A percentile compares a stretch with the other conserved stretches of the same genome.
Evolutionary conservation across 2,329 filamentous ascomycete genomes (phyloP).

Genomic region (Fusarium sp.): DNA sequence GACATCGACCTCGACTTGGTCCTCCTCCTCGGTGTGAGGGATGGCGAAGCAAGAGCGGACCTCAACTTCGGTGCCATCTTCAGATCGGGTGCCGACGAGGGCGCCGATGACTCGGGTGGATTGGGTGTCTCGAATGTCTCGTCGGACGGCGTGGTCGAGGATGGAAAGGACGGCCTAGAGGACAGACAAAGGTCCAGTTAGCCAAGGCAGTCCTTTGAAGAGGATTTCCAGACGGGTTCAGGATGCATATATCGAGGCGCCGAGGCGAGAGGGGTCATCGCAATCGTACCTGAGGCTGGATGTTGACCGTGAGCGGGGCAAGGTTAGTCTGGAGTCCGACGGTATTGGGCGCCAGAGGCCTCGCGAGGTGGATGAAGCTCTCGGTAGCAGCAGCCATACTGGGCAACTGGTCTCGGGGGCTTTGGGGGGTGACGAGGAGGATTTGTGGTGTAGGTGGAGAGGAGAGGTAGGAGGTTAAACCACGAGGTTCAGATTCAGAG

Average conservation of each 20-base stretch:
- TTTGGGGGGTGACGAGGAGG: background rate
- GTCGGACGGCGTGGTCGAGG: conserved; percentile 93
- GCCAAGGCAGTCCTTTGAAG: conserved; percentile 1
- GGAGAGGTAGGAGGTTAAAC: conserved; percentile 36
- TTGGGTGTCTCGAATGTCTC: conserved; percentile 79
- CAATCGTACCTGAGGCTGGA: conserved; percentile 88
- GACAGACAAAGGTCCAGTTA: background rate
- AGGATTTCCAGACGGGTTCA: background rate
- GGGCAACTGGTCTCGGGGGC: conserved; percentile 50
- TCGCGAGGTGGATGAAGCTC: conserved; percentile 93
- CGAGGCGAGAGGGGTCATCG: conserved; percentile 28
- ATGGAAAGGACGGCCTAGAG: conserved; percentile 76
- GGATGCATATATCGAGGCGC: conserved; percentile 6
- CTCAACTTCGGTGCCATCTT: conserved; percentile 97
- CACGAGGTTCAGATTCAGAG: conserved; percentile 32
- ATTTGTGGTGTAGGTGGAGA: conserved; percentile 24
- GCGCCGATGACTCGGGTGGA: conserved; percentile 97
- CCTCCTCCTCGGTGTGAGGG: conserved; percentile 96
- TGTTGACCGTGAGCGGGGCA: conserved; percentile 91
- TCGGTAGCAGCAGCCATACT: conserved; percentile 85
- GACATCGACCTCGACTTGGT: conserved; percentile 99
- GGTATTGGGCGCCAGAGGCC: conserved; percentile 86
- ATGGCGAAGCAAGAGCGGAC: conserved; percentile 98
- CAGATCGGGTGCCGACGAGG: conserved; percentile 89
- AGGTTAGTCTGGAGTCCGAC: conserved; percentile 86